These are phyloP conservation scores for Ceratobasidium sp. DNA, from an alignment of 1,284 basidiomycete genomes.

Conservation along the genomic window DNA sequence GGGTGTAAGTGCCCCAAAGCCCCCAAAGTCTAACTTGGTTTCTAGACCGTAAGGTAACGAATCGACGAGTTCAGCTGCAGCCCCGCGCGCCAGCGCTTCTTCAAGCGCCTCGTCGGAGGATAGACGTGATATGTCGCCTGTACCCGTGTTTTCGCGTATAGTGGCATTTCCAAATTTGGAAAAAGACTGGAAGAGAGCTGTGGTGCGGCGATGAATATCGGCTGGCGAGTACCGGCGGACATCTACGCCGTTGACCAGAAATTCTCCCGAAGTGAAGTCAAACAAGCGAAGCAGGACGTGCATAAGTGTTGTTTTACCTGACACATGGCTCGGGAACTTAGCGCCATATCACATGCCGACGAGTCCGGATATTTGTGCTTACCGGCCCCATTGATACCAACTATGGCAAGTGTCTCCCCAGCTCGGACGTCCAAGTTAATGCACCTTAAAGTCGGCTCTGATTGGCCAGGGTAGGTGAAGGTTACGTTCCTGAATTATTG, in stretches of 20 bases:
- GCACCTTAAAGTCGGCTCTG: constrained; percentile 69
- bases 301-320: constrained; percentile 84
- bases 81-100: constrained; percentile 70
- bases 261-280: constrained; percentile 72
- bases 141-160: constrained; percentile 78
- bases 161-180: constrained; percentile 74
- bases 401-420: constrained; percentile 82
- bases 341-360: constrained; percentile 30
- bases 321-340: constrained; percentile 44
- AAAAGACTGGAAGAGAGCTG: constrained; percentile 85
- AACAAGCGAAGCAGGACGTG: constrained; percentile 79
- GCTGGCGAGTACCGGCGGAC: constrained; percentile 69
- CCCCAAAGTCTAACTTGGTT: constrained; percentile 69
- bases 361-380: constrained; percentile 30
- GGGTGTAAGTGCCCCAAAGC: constrained; percentile 57
- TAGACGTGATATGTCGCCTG: constrained; percentile 65
- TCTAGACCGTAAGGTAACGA: constrained; percentile 71
- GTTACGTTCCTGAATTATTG: constrained; percentile 64
- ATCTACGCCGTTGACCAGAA: constrained; percentile 74
- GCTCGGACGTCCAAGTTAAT: constrained; percentile 74
- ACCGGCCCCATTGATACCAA: constrained; percentile 63
- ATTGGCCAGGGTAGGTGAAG: constrained; percentile 79
- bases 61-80: constrained; percentile 69
- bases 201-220: constrained; percentile 75
- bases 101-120: constrained; percentile 60